Conservation (phyloP, 495 filamentous ascomycete genomes). For the Xylaria sp. region DNA sequence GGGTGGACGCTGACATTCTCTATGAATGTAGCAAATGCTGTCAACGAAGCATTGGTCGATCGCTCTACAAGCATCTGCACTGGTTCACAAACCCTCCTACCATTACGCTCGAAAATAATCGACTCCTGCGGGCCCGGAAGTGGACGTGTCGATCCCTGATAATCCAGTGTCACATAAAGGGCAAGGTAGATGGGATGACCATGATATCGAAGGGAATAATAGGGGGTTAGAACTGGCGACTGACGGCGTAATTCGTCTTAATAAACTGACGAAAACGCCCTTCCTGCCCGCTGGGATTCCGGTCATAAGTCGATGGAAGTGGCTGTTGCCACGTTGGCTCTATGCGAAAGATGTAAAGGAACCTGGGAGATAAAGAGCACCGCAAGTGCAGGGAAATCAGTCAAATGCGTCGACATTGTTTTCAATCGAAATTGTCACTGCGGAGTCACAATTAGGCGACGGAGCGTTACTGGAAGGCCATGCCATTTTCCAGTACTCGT, state of each 20-base stretch:
- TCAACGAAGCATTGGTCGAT: not conserved
- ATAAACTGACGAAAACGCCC: not conserved
- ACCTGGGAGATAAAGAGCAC: not conserved
- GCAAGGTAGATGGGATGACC: not conserved
- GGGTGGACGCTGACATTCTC: not conserved
- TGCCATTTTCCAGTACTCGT: constrained; percentile 4
- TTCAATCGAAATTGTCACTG: constrained; percentile 11
- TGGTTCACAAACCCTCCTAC: not conserved
- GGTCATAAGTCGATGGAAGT: not conserved
- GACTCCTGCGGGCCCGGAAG: not conserved
- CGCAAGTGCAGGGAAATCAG: not conserved
- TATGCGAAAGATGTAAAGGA: not conserved
- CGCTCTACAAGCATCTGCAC: not conserved
- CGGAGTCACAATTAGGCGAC: constrained; percentile 1
- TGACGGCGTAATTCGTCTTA: not conserved
- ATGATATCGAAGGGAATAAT: not conserved
- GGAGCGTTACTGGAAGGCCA: constrained; percentile 15
- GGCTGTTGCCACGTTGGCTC: not conserved
- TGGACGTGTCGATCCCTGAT: not conserved
- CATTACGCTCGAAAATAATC: not conserved
- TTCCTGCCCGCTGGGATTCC: not conserved
- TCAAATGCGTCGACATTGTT: constrained; percentile 8
- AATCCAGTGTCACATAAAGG: not conserved
- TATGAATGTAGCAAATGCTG: not conserved
- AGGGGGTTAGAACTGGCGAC: not conserved